Evolutionary conservation across 306 rosid species (phyloP), one percentile per base, ranked within the genome.

Genomic region (Vigna mungo): DNA sequence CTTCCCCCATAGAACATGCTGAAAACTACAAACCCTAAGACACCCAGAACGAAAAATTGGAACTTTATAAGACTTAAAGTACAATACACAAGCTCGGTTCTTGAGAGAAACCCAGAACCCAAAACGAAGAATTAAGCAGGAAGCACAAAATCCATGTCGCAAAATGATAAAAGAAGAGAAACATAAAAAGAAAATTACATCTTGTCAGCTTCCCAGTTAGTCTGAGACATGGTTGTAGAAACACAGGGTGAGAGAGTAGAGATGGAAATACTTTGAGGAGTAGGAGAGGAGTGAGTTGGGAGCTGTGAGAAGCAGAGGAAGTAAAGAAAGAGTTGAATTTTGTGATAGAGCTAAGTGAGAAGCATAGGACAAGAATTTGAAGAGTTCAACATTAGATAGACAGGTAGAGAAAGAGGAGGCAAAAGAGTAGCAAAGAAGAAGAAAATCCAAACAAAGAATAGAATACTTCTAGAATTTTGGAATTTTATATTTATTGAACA

Each of bases 191-290:
- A 16, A 69, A 78, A 91, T 88, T 86, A 89, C 99, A 96, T 96
- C 88, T 96, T 96, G 86, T 96, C 99, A 80, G 99, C 99, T 89
- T 96, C 99, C 99, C 99, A 96, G 92, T 92, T 92, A 68, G 99
- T 96, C 70, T 96, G 99, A 89, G 99, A 91, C 99, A 96, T 96
- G 85, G 52, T 88, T 80, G 25, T 5, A 48, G 74, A 82, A 78
- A 44, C 53, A 82, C 62, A 27, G 14, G 46, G 14, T 61, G 23
- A 34, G 23, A 1, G 46, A 16, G 44, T 32, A 16, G 68, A 25
- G 60, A 58, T 3, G n/a, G 6, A 5, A 61, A 15, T 34, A 15
- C 16, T 14, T 3, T 14, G 21, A 27, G 41, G 20, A 39, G 65
- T 2, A 18, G 11, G n/a, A 27, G 20, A 30, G 2, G 66, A 60